These are phyloP conservation scores for Plasmodium gaboni DNA, from an alignment of 169 alveolate genomes.

Conservation along the genomic window DNA sequence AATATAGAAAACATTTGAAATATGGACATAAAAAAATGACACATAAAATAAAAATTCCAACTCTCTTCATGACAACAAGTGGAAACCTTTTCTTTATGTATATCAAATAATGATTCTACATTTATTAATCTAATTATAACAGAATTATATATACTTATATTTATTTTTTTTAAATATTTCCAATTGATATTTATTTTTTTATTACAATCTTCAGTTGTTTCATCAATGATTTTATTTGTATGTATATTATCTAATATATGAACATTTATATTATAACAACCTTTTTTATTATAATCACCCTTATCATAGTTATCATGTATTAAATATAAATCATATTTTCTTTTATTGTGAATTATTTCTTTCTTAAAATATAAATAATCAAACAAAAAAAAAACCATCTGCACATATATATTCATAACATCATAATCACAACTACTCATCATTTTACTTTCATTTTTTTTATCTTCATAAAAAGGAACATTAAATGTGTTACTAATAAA, in stretches of 20 bases:
- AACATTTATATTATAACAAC: too few relatives aligned
- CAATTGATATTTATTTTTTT: background rate
- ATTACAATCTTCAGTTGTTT: background rate
- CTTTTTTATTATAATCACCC: background rate
- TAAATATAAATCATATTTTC: background rate
- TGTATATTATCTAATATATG: too few relatives aligned
- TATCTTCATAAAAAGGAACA: background rate
- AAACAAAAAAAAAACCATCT: background rate
- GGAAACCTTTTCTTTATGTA: background rate
- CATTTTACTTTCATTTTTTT: background rate
- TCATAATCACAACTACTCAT: too few relatives aligned
- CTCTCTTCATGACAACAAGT: background rate
- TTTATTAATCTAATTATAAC: slow-evolving; percentile 8
- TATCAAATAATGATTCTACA: background rate
- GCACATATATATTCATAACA: background rate
- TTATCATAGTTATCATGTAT: background rate
- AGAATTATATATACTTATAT: background rate
- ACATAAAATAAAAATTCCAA: background rate
- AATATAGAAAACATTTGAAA: slow-evolving; percentile 9
- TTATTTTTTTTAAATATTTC: slow-evolving; percentile 10
- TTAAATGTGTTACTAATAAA: background rate
- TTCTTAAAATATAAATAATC: slow-evolving; percentile 11
- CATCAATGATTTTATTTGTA: background rate
- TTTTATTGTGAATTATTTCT: background rate
- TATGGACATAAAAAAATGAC: slow-evolving; percentile 33